phyloP scores from a whole-genome alignment of 441 rosid species.

The Geranium incanum region DNA sequence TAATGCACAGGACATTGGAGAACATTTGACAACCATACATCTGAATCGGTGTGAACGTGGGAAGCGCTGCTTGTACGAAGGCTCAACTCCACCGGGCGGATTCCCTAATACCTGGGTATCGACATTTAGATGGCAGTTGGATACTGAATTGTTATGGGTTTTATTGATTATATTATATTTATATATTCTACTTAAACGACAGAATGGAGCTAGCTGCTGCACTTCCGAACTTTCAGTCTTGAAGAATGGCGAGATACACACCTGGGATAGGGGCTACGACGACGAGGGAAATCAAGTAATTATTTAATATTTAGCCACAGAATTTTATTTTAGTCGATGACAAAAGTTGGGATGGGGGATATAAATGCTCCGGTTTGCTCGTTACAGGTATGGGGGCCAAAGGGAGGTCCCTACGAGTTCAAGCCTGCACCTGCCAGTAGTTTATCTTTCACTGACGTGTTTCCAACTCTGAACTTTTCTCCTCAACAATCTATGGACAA shows the following conservation, averaged over 20 bases:
- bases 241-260: constrained; percentile 74
- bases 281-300: constrained; percentile 66
- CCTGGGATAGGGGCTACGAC: constrained; percentile 84
- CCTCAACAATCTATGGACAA: constrained; percentile 46
- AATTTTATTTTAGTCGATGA: neutral
- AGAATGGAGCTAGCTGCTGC: constrained; percentile 56
- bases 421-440: constrained; percentile 69
- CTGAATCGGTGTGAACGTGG: constrained; percentile 84
- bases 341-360: neutral
- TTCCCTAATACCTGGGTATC: constrained; percentile 88
- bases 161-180: neutral
- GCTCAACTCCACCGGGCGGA: constrained; percentile 76
- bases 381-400: constrained; percentile 78
- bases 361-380: constrained; percentile 9
- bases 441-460: constrained; percentile 30
- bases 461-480: constrained; percentile 54
- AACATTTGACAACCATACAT: constrained; percentile 70
- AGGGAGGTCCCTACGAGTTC: constrained; percentile 76
- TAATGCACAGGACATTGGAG: constrained; percentile 64
- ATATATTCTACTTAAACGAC: neutral
- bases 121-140: neutral
- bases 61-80: constrained; percentile 79
- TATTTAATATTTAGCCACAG: neutral
- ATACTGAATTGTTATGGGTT: neutral
- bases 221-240: constrained; percentile 54